Conservation (phyloP, 2,329 filamentous ascomycete species). For the Diplodia mutila region DNA sequence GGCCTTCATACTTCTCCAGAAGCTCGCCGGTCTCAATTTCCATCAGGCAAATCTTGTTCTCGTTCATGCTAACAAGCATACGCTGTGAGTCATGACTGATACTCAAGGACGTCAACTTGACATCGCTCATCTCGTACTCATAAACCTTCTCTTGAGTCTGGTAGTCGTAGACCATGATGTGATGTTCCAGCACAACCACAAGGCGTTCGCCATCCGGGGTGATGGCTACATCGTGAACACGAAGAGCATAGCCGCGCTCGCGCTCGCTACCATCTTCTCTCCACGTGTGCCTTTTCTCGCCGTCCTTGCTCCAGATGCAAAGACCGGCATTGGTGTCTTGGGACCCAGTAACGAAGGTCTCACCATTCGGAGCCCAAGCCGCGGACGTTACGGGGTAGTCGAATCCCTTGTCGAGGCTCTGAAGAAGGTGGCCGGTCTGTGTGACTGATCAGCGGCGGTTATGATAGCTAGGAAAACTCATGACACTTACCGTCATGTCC, state of each 20-base stretch:
- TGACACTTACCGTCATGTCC: slow-evolving; percentile 54
- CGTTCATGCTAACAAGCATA: slow-evolving; percentile 79
- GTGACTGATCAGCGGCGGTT: not conserved
- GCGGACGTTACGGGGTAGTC: slow-evolving; percentile 86
- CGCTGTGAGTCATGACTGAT: slow-evolving; percentile 81
- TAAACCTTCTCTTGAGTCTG: slow-evolving; percentile 74
- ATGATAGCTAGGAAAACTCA: not conserved
- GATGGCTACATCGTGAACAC: slow-evolving; percentile 83
- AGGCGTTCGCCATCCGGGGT: slow-evolving; percentile 79
- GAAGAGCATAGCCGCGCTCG: slow-evolving; percentile 49
- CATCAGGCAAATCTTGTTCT: slow-evolving; percentile 76
- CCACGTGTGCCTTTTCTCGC: slow-evolving; percentile 68
- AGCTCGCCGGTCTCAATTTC: slow-evolving; percentile 73
- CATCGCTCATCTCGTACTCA: slow-evolving; percentile 69
- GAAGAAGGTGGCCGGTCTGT: slow-evolving; percentile 56
- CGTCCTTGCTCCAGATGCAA: slow-evolving; percentile 64
- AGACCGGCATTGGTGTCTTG: slow-evolving; percentile 44
- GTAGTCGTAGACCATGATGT: slow-evolving; percentile 82
- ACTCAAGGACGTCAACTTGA: slow-evolving; percentile 75
- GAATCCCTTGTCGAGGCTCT: slow-evolving; percentile 65
- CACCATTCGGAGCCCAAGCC: slow-evolving; percentile 81
- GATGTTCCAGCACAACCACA: slow-evolving; percentile 73
- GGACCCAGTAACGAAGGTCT: slow-evolving; percentile 72
- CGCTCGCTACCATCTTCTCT: slow-evolving; percentile 51
- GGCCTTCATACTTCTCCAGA: slow-evolving; percentile 76